Conservation (phyloP, 2,329 filamentous ascomycete genomes). For the Talaromyces sp. region DNA sequence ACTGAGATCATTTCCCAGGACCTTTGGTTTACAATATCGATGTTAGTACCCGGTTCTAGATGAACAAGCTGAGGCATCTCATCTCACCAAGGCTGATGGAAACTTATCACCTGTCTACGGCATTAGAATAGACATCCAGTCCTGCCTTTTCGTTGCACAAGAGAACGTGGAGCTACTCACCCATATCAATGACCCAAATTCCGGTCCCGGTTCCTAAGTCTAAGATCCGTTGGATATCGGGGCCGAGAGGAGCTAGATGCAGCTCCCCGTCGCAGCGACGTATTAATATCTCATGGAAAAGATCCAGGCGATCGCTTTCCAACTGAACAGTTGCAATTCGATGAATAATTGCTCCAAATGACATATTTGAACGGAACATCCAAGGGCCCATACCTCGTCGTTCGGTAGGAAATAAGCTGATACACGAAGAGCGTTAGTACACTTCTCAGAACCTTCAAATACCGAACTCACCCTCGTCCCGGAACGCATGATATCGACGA, state of each 20-base stretch:
- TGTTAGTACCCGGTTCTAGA: too few relatives aligned
- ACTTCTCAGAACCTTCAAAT: too few relatives aligned
- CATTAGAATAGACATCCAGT: background rate
- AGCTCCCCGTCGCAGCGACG: constrained; percentile 47
- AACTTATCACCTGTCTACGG: constrained; percentile 6
- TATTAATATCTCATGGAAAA: constrained; percentile 41
- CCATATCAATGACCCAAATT: constrained; percentile 18
- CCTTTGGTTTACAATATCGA: background rate
- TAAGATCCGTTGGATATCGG: constrained; percentile 41
- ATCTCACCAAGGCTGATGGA: constrained; percentile 13
- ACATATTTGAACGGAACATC: too few relatives aligned
- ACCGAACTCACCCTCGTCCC: constrained; percentile 38
- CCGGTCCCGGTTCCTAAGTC: constrained; percentile 51
- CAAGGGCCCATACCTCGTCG: background rate
- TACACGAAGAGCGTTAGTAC: too few relatives aligned
- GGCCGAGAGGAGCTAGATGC: constrained; percentile 43
- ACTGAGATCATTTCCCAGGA: background rate
- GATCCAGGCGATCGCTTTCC: constrained; percentile 23
- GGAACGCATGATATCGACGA: constrained; percentile 21
- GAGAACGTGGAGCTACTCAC: background rate
- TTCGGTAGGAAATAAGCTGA: constrained; percentile 7
- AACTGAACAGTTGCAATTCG: too few relatives aligned
- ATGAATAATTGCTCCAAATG: too few relatives aligned
- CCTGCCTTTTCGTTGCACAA: too few relatives aligned
- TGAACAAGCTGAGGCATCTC: too few relatives aligned